Conservation (phyloP, 163 green algal species). For the Scenedesmus sp. region DNA sequence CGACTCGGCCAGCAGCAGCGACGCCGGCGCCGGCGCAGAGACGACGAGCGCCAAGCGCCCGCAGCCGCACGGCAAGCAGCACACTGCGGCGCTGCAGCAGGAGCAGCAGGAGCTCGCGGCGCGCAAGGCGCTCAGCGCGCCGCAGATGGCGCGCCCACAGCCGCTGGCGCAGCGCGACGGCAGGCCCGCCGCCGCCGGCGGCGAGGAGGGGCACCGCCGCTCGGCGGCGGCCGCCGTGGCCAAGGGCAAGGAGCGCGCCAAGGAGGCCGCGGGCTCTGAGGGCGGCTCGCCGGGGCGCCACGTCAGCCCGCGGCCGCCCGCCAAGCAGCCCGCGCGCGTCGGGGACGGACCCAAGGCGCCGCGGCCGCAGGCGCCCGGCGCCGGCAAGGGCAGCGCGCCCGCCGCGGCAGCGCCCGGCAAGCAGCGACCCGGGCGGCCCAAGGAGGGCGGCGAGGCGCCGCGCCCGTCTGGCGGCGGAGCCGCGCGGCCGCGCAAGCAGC, state of each 20-base stretch:
- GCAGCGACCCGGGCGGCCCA: not conserved
- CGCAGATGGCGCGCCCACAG: slow-evolving; percentile 19
- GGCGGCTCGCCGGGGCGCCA: not conserved
- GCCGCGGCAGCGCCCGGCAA: not conserved
- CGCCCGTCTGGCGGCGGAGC: too few relatives aligned
- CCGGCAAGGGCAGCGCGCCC: not conserved
- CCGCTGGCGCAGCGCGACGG: slow-evolving; percentile 6
- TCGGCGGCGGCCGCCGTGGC: not conserved
- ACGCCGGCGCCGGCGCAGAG: not conserved
- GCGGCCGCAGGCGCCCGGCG: not conserved
- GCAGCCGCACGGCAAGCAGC: not conserved
- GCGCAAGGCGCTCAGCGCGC: slow-evolving; percentile 20
- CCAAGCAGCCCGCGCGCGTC: slow-evolving; percentile 1
- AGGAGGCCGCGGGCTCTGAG: not conserved
- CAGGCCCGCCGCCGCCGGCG: not conserved
- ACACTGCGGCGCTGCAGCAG: too few relatives aligned
- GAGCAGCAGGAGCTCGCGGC: slow-evolving; percentile 37
- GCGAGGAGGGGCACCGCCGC: too few relatives aligned
- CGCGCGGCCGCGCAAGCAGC: slow-evolving; percentile 4
- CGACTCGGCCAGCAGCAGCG: slow-evolving; percentile 17
- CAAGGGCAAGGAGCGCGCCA: not conserved
- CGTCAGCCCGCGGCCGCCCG: not conserved
- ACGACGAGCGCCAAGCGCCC: slow-evolving; percentile 25
- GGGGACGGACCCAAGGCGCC: not conserved
- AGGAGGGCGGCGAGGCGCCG: too few relatives aligned